Evolutionary conservation across 1,284 basidiomycete genomes (phyloP), one percentile per base, ranked within the genome.

Genomic region (Leccinum pachyderme): DNA sequence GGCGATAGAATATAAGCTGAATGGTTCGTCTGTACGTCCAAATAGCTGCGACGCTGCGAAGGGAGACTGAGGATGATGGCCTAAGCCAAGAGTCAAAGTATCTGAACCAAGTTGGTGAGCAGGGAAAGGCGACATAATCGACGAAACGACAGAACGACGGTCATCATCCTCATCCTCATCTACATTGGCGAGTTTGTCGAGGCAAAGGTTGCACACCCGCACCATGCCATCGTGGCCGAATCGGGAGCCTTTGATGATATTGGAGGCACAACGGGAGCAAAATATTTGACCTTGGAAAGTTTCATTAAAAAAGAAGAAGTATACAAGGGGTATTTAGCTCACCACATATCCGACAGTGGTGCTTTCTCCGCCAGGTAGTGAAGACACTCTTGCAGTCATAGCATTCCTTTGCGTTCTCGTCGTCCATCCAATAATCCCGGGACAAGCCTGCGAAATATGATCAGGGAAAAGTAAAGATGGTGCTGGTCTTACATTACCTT

Each of bases 361-460:
- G 95, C 68, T 96, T 97, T 56, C 95, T 77, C 51, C 94, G 79
- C 90, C 93, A 96, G 3, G 93, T 84, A 2, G 92, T 93, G 71
- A 98, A 98, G 13, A 90, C 78, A 59, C 90, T 91, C 71, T 86
- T 93, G 75, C 94, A 97, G 70, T 95, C 92, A 68, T 93, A 95
- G 68, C 94, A 97, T 66, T 98, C 96, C 68, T 91, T 97, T 65
- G 91, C 93, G 55, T 91, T 90, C 66, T 95, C 93, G 68, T 99
- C 97, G 58, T 95, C 92, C 92, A 97, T 96, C 95, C 95, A 98
- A 68, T 96, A 97, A 66, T 95, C 91, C 59, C 83, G 81, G 12
- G 89, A 91, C 33, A 93, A 68, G 11, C 91, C 91, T 93, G 59
- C 15, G 48, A 27, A 32, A 44, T 57, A 27, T 56, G 54, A 55